Evolutionary conservation across 208 protist species (phyloP).

Genomic region (Phytomonas sp.): DNA sequence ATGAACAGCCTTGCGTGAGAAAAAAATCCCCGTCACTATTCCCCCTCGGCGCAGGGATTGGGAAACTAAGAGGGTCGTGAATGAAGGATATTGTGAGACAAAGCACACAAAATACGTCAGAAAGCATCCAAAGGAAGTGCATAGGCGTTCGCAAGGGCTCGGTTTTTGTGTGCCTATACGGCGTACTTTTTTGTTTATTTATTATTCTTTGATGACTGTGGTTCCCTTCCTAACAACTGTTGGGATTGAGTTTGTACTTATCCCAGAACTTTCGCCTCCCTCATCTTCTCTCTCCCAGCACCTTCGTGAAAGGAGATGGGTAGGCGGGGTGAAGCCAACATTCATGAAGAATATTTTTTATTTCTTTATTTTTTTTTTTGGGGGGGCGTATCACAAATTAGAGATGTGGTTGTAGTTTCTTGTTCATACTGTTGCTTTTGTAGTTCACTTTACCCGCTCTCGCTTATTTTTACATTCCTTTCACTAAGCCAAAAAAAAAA

Average conservation of each 20-base stretch:
- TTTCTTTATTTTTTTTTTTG: constrained; percentile 3
- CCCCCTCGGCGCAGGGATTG: neutral
- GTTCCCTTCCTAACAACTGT: constrained; percentile 3
- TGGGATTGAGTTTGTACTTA: neutral
- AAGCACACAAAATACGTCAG: neutral
- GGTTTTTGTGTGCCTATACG: neutral
- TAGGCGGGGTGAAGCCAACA: neutral
- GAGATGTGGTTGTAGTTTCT: neutral
- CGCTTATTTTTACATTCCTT: neutral
- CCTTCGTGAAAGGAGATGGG: neutral
- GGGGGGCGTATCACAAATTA: neutral
- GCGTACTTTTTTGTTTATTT: constrained; percentile 14
- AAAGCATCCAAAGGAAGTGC: neutral
- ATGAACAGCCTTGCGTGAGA: neutral
- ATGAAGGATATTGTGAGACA: neutral
- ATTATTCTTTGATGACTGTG: neutral
- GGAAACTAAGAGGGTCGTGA: neutral
- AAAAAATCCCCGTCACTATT: neutral
- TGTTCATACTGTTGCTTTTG: constrained; percentile 7
- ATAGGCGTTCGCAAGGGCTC: neutral
- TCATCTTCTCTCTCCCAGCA: constrained; percentile 3
- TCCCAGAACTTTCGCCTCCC: neutral
- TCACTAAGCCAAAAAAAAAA: neutral
- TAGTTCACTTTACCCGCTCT: neutral
- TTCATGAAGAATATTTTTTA: neutral